These are phyloP conservation scores for Aspergillus sp. DNA, from an alignment of 2,329 filamentous ascomycete species.

Conservation along the genomic window DNA sequence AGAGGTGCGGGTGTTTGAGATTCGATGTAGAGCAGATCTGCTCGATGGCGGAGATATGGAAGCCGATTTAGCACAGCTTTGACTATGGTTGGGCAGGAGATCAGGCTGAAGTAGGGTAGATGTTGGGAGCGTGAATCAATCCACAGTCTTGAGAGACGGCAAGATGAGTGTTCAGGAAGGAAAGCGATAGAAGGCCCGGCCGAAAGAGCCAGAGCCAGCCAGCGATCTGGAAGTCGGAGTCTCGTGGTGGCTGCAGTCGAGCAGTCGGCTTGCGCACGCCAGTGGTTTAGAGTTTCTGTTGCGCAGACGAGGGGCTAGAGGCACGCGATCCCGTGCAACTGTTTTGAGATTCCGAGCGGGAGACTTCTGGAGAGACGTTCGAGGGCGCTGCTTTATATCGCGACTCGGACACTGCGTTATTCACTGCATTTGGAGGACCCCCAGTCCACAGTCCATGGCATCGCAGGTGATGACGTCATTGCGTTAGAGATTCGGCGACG, in stretches of 20 bases:
- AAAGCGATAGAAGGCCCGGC: background rate
- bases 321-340: background rate
- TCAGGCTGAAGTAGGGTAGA: constrained; percentile 1
- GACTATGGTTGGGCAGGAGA: constrained; percentile 4
- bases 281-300: too few species aligned
- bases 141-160: too few species aligned
- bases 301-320: background rate
- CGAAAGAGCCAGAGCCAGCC: too few species aligned
- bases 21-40: background rate
- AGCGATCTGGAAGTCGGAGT: too few species aligned
- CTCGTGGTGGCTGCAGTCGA: background rate
- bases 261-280: background rate
- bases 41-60: background rate
- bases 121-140: background rate
- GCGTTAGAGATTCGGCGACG: background rate
- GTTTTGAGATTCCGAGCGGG: background rate
- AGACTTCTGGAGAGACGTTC: too few species aligned
- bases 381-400: too few species aligned
- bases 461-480: background rate
- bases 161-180: background rate
- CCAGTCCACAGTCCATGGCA: background rate
- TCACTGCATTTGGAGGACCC: background rate
- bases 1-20: background rate
- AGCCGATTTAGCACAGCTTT: background rate
- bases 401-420: too few species aligned